Percentiles rank a stretch among this genome's conserved stretches.
Evolutionary conservation across 2,329 filamentous ascomycete genomes (phyloP).

Genomic region (Aspergillus calidoustus): DNA sequence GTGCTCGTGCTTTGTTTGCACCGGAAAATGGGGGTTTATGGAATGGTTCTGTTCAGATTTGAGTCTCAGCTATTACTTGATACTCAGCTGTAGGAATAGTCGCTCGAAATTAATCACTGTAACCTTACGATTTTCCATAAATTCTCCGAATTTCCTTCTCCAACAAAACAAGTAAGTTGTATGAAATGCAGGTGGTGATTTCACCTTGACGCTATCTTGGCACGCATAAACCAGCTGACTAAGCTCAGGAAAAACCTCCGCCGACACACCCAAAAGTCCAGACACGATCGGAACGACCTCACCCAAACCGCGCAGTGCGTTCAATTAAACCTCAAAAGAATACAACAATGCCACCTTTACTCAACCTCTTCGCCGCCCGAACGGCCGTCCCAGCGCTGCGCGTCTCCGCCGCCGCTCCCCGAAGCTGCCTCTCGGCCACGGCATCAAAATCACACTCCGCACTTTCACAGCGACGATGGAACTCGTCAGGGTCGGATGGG

Average conservation of each 20-base stretch:
- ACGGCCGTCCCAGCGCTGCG: constrained; percentile 39
- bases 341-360: constrained; percentile 59
- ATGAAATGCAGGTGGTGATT: background rate
- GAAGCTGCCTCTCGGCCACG: constrained; percentile 30
- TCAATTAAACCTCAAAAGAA: constrained; percentile 12
- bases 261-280: constrained; percentile 9
- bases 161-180: background rate
- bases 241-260: constrained; percentile 34
- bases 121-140: background rate
- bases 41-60: background rate
- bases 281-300: constrained; percentile 13
- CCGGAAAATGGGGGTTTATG: background rate
- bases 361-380: constrained; percentile 52
- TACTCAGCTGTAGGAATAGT: background rate
- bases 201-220: constrained; percentile 18
- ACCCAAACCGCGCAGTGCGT: constrained; percentile 11
- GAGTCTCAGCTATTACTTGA: background rate
- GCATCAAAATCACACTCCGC: background rate
- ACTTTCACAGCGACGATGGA: constrained; percentile 36
- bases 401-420: constrained; percentile 31
- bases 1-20: background rate
- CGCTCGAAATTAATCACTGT: background rate
- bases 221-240: constrained; percentile 21
- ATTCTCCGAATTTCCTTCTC: background rate
- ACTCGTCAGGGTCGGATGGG: constrained; percentile 38